These are phyloP conservation scores for Dothidotthia symphoricarpi DNA, from an alignment of 2,329 filamentous ascomycete species.

Conservation along the genomic window DNA sequence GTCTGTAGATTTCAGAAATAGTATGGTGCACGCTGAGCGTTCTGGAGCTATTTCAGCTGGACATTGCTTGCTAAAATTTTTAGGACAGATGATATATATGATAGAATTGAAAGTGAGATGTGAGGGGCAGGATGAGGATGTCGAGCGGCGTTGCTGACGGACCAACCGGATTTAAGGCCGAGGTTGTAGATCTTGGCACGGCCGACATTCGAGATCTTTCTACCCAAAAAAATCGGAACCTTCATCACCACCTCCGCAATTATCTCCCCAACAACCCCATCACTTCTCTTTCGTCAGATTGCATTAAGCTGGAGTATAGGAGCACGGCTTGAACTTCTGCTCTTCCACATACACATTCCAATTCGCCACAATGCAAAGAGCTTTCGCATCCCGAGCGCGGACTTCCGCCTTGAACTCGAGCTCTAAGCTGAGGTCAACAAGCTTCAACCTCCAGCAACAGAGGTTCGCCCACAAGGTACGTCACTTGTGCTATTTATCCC, in stretches of 20 bases:
- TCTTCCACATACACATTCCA: constrained; percentile 18
- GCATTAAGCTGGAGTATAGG: constrained; percentile 39
- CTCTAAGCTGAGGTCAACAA: constrained; percentile 50
- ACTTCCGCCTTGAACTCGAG: constrained; percentile 73
- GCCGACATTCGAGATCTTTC: too few relatives aligned
- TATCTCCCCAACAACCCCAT: constrained; percentile 14
- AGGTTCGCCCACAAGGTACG: constrained; percentile 96
- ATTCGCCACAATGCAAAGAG: constrained; percentile 80
- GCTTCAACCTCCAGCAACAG: constrained; percentile 79
- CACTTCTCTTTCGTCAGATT: constrained; percentile 33
- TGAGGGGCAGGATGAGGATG: too few relatives aligned
- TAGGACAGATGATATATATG: too few relatives aligned
- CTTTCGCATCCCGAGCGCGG: constrained; percentile 77
- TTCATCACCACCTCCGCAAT: constrained; percentile 18
- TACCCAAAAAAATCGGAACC: too few relatives aligned
- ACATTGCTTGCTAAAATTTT: too few relatives aligned
- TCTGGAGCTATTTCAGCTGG: too few relatives aligned
- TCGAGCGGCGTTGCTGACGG: too few relatives aligned
- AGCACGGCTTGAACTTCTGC: constrained; percentile 31
- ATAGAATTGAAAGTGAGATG: too few relatives aligned
- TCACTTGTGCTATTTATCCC: constrained; percentile 1
- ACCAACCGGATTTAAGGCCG: too few relatives aligned
- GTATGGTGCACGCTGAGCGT: too few relatives aligned
- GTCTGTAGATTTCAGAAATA: too few relatives aligned
- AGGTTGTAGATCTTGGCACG: too few relatives aligned